phyloP scores from a whole-genome alignment of 192 early-diverging fungal genomes.

The Backusella westeae region DNA sequence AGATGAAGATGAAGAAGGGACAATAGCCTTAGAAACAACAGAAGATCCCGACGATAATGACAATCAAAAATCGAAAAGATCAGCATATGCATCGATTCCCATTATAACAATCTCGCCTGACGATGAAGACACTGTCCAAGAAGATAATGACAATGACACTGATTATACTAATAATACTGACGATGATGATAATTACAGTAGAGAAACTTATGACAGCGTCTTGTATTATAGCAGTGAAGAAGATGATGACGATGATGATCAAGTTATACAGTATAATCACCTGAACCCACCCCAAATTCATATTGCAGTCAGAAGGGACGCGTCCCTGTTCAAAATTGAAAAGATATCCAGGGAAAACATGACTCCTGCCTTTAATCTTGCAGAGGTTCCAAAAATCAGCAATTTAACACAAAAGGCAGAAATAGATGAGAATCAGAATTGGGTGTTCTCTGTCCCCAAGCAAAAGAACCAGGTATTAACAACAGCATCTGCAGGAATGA shows the following conservation, averaged over 20 bases:
- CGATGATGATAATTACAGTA: background rate
- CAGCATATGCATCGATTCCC: background rate
- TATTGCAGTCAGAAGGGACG: conserved; percentile 12
- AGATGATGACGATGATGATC: background rate
- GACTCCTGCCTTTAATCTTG: conserved; percentile 1
- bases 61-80: background rate
- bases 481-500: background rate
- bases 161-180: background rate
- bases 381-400: conserved; percentile 3
- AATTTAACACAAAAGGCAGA: conserved; percentile 7
- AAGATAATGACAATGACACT: background rate
- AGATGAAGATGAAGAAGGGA: background rate
- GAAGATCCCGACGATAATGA: background rate
- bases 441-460: background rate
- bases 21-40: background rate
- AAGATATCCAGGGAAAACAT: conserved; percentile 6
- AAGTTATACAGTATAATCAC: background rate
- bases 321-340: conserved; percentile 13
- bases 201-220: background rate
- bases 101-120: background rate
- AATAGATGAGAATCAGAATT: background rate
- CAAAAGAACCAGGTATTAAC: background rate
- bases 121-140: background rate
- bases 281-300: conserved; percentile 4
- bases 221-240: background rate